Conservation (phyloP, 2,329 filamentous ascomycete genomes). For the Aureobasidium namibiae region DNA sequence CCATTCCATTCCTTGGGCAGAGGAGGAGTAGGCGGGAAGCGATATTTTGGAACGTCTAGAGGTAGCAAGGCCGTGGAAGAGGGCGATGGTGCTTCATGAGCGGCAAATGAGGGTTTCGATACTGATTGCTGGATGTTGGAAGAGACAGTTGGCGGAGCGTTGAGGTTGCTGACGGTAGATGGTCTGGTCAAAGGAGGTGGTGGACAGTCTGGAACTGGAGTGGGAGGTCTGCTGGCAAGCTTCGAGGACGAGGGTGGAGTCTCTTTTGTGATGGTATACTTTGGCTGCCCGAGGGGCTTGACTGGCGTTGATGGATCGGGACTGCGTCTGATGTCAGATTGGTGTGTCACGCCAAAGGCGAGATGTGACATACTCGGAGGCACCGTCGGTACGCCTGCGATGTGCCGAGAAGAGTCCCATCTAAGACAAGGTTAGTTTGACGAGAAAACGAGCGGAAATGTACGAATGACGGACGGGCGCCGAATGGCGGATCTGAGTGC, state of each 20-base stretch:
- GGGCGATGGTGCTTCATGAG: neutral
- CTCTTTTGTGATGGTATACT: neutral
- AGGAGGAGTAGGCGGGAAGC: conserved; percentile 17
- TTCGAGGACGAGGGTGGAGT: conserved; percentile 11
- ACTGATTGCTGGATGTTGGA: neutral
- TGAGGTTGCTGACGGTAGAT: neutral
- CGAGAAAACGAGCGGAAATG: neutral
- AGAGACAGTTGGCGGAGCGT: neutral
- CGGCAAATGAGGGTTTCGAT: neutral
- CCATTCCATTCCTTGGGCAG: conserved; percentile 24
- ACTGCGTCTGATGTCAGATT: neutral
- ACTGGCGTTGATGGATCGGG: neutral
- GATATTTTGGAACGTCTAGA: neutral
- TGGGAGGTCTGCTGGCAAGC: conserved; percentile 3
- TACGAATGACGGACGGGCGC: neutral
- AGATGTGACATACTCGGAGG: neutral
- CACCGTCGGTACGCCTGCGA: neutral
- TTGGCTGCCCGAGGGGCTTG: neutral
- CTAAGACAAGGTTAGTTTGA: neutral
- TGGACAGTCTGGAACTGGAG: conserved; percentile 1
- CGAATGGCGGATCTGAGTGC: neutral
- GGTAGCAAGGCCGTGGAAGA: neutral
- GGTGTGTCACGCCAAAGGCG: neutral
- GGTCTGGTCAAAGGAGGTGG: neutral
- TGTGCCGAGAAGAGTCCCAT: neutral